Percentiles rank a stretch among this genome's conserved stretches.
Evolutionary conservation across 768 basidiomycete species (phyloP).

Genomic region (Mycena leptocephala): DNA sequence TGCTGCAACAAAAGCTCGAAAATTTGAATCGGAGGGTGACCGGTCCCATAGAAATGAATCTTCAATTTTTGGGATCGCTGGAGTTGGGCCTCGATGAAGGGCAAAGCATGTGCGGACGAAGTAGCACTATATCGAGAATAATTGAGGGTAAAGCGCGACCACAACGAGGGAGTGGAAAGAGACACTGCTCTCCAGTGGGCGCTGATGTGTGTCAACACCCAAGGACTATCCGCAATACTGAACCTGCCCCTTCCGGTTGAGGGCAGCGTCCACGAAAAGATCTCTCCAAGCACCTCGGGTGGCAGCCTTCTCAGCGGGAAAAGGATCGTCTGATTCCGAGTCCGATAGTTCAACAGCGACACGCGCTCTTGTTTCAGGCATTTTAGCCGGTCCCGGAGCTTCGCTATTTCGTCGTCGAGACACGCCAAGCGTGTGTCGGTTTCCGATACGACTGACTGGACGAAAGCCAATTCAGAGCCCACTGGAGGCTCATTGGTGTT

Average conservation of each 20-base stretch:
- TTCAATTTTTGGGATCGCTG: neutral
- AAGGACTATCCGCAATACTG: neutral
- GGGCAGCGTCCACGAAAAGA: constrained; percentile 1
- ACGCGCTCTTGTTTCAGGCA: neutral
- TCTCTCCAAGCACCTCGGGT: neutral
- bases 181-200: neutral
- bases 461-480: neutral
- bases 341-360: neutral
- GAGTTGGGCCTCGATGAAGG: neutral
- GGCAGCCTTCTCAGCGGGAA: constrained; percentile 8
- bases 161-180: neutral
- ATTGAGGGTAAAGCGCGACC: neutral
- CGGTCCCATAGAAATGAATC: neutral
- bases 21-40: neutral
- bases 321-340: neutral
- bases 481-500: neutral
- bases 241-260: neutral
- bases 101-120: neutral
- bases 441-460: neutral
- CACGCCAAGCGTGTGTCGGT: neutral
- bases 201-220: neutral
- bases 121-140: neutral
- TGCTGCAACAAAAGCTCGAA: neutral
- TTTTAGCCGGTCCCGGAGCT: neutral
- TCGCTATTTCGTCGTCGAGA: neutral